phyloP scores from a whole-genome alignment of 2,329 filamentous ascomycete species.

The Pyrenochaeta sp. region DNA sequence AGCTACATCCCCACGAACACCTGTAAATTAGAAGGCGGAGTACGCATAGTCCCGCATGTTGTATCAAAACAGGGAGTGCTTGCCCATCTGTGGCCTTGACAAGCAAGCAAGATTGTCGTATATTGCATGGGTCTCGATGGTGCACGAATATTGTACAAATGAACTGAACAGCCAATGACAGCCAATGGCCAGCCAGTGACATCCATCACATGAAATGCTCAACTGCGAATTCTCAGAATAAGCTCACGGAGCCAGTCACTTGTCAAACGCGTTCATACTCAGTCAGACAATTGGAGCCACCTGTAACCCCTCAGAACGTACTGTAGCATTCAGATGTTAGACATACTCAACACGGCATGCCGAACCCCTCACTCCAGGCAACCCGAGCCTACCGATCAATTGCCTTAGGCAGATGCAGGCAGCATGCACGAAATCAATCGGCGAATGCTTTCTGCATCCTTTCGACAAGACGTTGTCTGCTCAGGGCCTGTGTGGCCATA shows the following conservation, averaged over 20 bases:
- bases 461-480: not conserved
- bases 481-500: not conserved
- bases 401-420: not conserved
- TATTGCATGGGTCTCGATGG: too few species aligned
- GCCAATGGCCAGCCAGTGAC: too few species aligned
- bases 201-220: too few species aligned
- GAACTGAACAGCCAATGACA: too few species aligned
- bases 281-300: not conserved
- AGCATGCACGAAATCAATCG: not conserved
- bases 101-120: too few species aligned
- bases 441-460: slow-evolving; percentile 3
- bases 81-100: too few species aligned
- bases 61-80: too few species aligned
- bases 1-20: too few species aligned
- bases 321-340: not conserved
- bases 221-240: too few species aligned
- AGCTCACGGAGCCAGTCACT: not conserved
- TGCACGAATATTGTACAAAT: too few species aligned
- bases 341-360: not conserved
- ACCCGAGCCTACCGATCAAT: not conserved
- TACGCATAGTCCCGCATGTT: too few species aligned
- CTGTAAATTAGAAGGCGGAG: too few species aligned
- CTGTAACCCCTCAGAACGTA: not conserved
- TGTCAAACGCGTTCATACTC: not conserved
- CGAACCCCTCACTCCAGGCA: not conserved